Conservation (phyloP, 441 rosid species). For the Macaranga tanarius region DNA sequence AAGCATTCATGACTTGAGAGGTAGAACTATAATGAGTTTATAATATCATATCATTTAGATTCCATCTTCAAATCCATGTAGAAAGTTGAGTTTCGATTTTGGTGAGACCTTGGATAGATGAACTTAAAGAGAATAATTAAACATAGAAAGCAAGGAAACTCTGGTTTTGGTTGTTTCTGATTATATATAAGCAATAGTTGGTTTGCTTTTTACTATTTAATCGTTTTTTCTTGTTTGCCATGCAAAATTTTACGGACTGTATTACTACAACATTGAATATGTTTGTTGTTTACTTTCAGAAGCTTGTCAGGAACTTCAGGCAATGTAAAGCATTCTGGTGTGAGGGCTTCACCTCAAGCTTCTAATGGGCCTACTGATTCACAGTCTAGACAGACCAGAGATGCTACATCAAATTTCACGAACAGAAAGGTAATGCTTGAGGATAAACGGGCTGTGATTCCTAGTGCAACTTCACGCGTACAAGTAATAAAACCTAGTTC, state of each 20-base stretch:
- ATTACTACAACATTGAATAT: constrained; percentile 5
- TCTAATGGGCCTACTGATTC: constrained; percentile 39
- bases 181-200: background rate
- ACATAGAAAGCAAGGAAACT: background rate
- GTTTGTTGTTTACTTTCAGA: constrained; percentile 21
- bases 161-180: background rate
- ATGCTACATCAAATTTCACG: constrained; percentile 36
- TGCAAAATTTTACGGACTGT: background rate
- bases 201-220: background rate
- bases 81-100: background rate
- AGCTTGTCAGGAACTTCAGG: constrained; percentile 47
- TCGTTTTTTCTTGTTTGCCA: constrained; percentile 4
- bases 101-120: background rate
- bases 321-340: constrained; percentile 39
- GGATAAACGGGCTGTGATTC: constrained; percentile 37
- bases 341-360: constrained; percentile 32
- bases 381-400: constrained; percentile 38
- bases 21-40: background rate
- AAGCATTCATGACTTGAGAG: background rate
- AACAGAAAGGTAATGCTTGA: constrained; percentile 38
- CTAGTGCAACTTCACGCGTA: constrained; percentile 35
- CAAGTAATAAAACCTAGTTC: constrained; percentile 40
- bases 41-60: too few relatives aligned
- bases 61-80: background rate
- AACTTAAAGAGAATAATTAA: background rate